phyloP scores from a whole-genome alignment of 148 eudicot genomes.

The Agrostemma githago region DNA sequence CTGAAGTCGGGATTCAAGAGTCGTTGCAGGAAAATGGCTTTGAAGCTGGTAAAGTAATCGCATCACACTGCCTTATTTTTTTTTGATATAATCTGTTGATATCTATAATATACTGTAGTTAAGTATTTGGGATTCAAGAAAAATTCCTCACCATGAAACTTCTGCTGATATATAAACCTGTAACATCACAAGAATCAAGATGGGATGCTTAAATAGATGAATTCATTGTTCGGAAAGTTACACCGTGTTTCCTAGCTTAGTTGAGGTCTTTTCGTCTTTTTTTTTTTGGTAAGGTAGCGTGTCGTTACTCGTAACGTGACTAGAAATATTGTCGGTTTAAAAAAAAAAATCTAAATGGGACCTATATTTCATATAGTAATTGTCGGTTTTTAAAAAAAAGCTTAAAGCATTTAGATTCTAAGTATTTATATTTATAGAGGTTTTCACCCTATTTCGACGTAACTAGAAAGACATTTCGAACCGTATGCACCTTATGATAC shows the following conservation, averaged over 20 bases:
- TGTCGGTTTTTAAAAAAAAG: too few relatives aligned
- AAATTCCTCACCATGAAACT: background rate
- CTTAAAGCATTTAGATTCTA: too few relatives aligned
- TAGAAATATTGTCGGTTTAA: too few relatives aligned
- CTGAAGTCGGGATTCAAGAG: slow-evolving; percentile 8
- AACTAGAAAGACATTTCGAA: too few relatives aligned
- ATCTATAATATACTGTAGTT: background rate
- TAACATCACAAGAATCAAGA: background rate
- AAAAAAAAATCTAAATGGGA: too few relatives aligned
- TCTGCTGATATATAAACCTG: background rate
- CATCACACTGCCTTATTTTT: background rate
- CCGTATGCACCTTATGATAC: too few relatives aligned
- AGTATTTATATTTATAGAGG: too few relatives aligned
- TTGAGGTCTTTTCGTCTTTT: too few relatives aligned
- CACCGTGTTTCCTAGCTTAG: background rate
- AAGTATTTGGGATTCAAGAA: background rate
- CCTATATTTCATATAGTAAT: too few relatives aligned
- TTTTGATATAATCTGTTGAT: background rate
- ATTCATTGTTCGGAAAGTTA: background rate
- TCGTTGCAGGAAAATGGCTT: background rate
- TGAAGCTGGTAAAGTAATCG: background rate
- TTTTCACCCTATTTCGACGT: too few relatives aligned
- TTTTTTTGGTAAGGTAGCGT: too few relatives aligned
- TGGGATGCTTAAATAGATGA: background rate
- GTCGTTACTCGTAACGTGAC: too few relatives aligned